Percentiles rank a stretch among this genome's conserved stretches.
Evolutionary conservation across 1,139 yeast species (phyloP).

Genomic region (Protomyces inundatus): DNA sequence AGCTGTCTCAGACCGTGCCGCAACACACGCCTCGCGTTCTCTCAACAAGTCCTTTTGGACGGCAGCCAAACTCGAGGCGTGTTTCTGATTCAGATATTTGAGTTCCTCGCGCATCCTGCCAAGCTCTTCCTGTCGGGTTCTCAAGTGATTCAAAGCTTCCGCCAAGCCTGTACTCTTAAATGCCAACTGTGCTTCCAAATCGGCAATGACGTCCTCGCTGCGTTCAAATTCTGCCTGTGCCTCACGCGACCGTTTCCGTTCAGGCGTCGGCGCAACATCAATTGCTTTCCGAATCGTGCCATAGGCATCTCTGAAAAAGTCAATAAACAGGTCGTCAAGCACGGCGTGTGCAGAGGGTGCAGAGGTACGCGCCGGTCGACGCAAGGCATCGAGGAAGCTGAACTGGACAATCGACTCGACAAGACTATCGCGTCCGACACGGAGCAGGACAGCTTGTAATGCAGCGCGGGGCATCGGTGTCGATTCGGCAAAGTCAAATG

Average conservation of each 20-base stretch:
- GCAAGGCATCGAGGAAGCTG: conserved; percentile 36
- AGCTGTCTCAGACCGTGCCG: conserved; percentile 18
- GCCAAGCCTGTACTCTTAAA: conserved; percentile 31
- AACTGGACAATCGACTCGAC: conserved; percentile 68
- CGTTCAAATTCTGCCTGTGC: conserved; percentile 33
- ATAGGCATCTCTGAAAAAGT: conserved; percentile 63
- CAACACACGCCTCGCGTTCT: conserved; percentile 28
- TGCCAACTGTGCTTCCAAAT: conserved; percentile 34
- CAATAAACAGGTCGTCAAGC: conserved; percentile 51
- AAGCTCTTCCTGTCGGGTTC: conserved; percentile 33
- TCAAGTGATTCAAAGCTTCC: conserved; percentile 31
- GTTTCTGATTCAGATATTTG: conserved; percentile 29
- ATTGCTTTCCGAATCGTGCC: conserved; percentile 65
- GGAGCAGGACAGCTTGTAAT: conserved; percentile 51
- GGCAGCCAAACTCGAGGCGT: conserved; percentile 30
- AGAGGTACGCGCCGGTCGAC: conserved; percentile 48
- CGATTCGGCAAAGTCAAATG: conserved; percentile 58
- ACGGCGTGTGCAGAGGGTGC: conserved; percentile 71
- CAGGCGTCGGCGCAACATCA: conserved; percentile 68
- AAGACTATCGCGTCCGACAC: conserved; percentile 79
- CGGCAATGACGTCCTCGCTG: conserved; percentile 38
- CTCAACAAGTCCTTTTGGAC: conserved; percentile 29
- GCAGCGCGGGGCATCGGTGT: conserved; percentile 56
- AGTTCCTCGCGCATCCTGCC: conserved; percentile 28
- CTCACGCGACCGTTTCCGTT: conserved; percentile 55